A percentile compares a stretch with the other conserved stretches of the same genome.
Conservation (phyloP, 768 basidiomycete species). For the Suillus fuscotomentosus region DNA sequence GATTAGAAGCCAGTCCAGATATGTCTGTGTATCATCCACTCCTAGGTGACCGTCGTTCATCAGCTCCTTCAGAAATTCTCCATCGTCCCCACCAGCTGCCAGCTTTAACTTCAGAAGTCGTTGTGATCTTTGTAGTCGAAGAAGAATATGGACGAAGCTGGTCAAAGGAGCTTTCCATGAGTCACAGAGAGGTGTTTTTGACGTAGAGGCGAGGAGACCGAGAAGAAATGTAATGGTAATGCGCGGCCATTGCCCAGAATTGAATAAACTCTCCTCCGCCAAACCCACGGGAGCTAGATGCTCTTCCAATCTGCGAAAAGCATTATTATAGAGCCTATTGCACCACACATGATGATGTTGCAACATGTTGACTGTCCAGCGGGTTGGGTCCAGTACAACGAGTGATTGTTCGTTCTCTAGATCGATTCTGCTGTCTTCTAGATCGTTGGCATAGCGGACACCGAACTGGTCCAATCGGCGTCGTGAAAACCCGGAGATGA, state of each 20-base stretch:
- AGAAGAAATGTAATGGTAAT: conserved; percentile 30
- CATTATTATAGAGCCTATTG: not conserved
- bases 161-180: conserved; percentile 30
- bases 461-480: conserved; percentile 3
- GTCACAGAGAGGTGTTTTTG: conserved; percentile 8
- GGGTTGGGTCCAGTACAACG: not conserved
- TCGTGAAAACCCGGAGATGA: not conserved
- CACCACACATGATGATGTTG: conserved; percentile 4
- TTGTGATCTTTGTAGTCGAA: conserved; percentile 35
- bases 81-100: conserved; percentile 5
- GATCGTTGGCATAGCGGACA: conserved; percentile 11
- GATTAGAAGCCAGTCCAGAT: conserved; percentile 22
- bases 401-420: conserved; percentile 7
- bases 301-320: conserved; percentile 3
- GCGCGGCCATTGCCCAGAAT: conserved; percentile 34
- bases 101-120: conserved; percentile 28
- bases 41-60: conserved; percentile 19
- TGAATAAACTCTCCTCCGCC: conserved; percentile 12
- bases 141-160: conserved; percentile 24
- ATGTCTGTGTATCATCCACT: conserved; percentile 11
- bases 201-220: conserved; percentile 23
- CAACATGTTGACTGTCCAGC: not conserved
- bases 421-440: conserved; percentile 11
- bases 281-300: conserved; percentile 12
- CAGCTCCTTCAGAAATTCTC: conserved; percentile 17